Percentiles rank a stretch among this genome's conserved stretches.
These are phyloP conservation scores for Dactylella cylindrospora DNA, from an alignment of 2,329 filamentous ascomycete genomes.

Conservation along the genomic window DNA sequence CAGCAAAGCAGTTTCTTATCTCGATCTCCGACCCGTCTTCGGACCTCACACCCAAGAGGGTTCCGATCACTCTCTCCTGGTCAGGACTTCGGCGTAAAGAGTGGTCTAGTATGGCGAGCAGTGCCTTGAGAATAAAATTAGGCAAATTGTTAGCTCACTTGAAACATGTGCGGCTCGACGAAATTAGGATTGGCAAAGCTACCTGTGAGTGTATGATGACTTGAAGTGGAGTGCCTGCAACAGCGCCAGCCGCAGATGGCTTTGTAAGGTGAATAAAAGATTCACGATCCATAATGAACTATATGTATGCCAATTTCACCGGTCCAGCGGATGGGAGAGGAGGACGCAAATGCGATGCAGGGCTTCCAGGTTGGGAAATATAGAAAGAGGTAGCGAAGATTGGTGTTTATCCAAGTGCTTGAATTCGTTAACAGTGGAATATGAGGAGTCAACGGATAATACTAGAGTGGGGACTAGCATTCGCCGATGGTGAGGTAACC, in stretches of 20 bases:
- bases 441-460: too few relatives aligned
- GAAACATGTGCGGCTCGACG: not conserved
- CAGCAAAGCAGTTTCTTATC: slow-evolving; percentile 94
- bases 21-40: slow-evolving; percentile 97
- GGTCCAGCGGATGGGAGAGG: too few relatives aligned
- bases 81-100: slow-evolving; percentile 87
- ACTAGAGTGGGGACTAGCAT: too few relatives aligned
- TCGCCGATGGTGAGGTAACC: too few relatives aligned
- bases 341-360: too few relatives aligned
- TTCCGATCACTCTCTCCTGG: slow-evolving; percentile 94
- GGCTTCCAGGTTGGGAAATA: too few relatives aligned
- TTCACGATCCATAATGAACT: slow-evolving; percentile 40
- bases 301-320: too few relatives aligned
- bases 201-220: slow-evolving; percentile 96
- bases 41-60: slow-evolving; percentile 84
- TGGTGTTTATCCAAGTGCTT: too few relatives aligned
- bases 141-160: not conserved
- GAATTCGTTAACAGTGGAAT: too few relatives aligned
- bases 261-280: slow-evolving; percentile 41
- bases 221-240: slow-evolving; percentile 71
- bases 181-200: slow-evolving; percentile 52
- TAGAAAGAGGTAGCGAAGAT: too few relatives aligned
- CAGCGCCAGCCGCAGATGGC: slow-evolving; percentile 15
- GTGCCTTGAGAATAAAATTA: slow-evolving; percentile 56
- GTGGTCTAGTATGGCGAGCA: slow-evolving; percentile 85